phyloP scores from a whole-genome alignment of 129 eudicot genomes.

The Ambrosia artemisiifolia region DNA sequence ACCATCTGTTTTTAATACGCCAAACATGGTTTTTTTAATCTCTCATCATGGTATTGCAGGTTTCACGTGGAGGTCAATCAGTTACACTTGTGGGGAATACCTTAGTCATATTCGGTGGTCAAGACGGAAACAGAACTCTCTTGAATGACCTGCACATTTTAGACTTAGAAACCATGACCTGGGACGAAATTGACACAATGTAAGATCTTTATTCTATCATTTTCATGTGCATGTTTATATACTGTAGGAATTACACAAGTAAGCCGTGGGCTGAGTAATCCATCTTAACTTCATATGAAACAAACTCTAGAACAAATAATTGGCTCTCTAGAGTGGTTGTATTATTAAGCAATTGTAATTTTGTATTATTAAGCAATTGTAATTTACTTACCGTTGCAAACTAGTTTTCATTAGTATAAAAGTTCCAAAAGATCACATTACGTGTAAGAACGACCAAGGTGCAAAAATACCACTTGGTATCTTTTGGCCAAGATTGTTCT shows the following conservation, averaged over 20 bases:
- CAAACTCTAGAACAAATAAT: not conserved
- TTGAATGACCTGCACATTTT: constrained; percentile 88
- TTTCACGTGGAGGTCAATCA: constrained; percentile 93
- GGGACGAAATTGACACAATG: constrained; percentile 96
- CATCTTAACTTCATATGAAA: not conserved
- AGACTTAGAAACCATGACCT: constrained; percentile 91
- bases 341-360: not conserved
- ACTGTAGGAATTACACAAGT: not conserved
- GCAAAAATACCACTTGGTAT: not conserved
- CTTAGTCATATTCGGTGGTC: constrained; percentile 90
- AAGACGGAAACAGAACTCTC: constrained; percentile 81
- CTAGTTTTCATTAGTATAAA: not conserved
- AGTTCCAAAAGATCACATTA: not conserved
- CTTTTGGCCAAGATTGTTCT: not conserved
- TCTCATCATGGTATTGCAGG: constrained; percentile 38
- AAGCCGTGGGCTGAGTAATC: not conserved
- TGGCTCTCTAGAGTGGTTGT: not conserved
- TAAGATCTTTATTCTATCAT: constrained; percentile 34
- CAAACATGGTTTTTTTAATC: not conserved
- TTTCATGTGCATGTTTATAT: not conserved
- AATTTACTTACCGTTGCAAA: not conserved
- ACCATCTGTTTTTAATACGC: not conserved
- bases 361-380: not conserved
- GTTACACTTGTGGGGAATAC: constrained; percentile 71
- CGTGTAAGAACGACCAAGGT: not conserved